A percentile compares a stretch with the other conserved stretches of the same genome.
These are phyloP conservation scores for Talaromyces sp. DNA, from an alignment of 2,329 filamentous ascomycete species.

Conservation along the genomic window DNA sequence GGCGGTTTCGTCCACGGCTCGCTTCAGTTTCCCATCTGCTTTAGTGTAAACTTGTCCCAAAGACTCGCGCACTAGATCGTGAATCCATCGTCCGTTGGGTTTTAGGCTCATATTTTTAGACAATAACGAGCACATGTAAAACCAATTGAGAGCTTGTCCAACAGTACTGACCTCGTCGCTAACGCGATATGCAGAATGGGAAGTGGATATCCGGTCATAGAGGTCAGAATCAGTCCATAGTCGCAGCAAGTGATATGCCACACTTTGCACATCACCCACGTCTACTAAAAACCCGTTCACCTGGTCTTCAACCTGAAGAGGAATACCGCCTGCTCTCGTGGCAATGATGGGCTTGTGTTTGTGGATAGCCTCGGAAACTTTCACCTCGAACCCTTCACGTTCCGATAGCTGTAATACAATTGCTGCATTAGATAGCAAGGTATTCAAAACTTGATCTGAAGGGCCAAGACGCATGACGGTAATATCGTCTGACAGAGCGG, in stretches of 20 bases:
- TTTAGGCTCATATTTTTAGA: background rate
- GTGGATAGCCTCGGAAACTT: conserved; percentile 79
- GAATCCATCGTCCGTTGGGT: background rate
- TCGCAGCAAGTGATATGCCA: background rate
- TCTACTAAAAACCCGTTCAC: conserved; percentile 55
- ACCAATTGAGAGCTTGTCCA: background rate
- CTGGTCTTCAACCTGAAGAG: conserved; percentile 69
- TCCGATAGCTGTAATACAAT: background rate
- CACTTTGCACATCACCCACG: background rate
- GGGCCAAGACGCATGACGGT: background rate
- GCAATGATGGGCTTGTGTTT: conserved; percentile 77
- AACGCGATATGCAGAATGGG: background rate
- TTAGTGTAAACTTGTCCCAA: background rate
- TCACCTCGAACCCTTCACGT: conserved; percentile 70
- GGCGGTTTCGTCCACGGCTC: background rate
- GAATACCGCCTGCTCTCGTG: conserved; percentile 72
- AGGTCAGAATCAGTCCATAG: background rate
- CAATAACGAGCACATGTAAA: background rate
- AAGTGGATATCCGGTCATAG: background rate
- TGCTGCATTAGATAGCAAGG: background rate
- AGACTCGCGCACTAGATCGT: background rate
- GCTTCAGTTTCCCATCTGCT: background rate
- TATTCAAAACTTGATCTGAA: background rate
- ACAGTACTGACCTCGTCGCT: background rate
- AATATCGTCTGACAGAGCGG: background rate